Conservation (phyloP, 2,329 filamentous ascomycete species). For the Alternaria novae-zelandiae region DNA sequence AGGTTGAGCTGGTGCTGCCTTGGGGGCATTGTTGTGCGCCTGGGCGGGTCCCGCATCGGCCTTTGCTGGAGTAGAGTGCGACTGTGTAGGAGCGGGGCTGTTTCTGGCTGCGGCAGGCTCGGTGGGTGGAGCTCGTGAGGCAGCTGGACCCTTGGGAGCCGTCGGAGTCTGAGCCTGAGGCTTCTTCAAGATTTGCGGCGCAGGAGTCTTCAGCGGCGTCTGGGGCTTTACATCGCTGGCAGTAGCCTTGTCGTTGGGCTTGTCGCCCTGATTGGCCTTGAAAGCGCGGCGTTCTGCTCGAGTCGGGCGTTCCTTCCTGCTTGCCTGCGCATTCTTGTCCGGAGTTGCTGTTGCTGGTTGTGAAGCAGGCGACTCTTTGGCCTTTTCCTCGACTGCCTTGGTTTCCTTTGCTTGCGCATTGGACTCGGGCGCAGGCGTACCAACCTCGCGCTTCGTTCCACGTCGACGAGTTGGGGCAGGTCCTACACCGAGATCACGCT, state of each 20-base stretch:
- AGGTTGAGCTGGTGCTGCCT: conserved; percentile 21
- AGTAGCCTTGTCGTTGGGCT: conserved; percentile 34
- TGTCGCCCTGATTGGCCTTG: conserved; percentile 46
- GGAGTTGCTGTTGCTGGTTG: conserved; percentile 18
- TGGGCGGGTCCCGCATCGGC: conserved; percentile 19
- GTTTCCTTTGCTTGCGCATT: conserved; percentile 33
- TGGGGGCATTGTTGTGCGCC: conserved; percentile 2
- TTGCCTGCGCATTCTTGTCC: conserved; percentile 37
- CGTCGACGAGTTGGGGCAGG: conserved; percentile 51
- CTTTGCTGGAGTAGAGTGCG: conserved; percentile 23
- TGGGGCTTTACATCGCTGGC: conserved; percentile 34
- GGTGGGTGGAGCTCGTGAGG: conserved; percentile 36
- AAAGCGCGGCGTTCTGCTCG: conserved; percentile 48
- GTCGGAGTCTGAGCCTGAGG: conserved; percentile 35
- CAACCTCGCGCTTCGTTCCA: conserved; percentile 47
- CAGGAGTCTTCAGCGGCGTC: conserved; percentile 32
- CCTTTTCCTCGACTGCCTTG: conserved; percentile 33
- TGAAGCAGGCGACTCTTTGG: conserved; percentile 32
- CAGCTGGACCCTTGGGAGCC: conserved; percentile 40
- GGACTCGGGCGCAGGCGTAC: conserved; percentile 27
- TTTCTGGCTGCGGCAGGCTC: conserved; percentile 36
- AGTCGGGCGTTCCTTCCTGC: conserved; percentile 49
- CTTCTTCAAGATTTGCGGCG: conserved; percentile 51
- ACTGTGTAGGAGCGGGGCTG: conserved; percentile 19
- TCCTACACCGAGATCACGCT: conserved; percentile 66